Base-by-base conservation (phyloP, 176 grass and related monocot species). In the Rhynchospora breviuscula region DNA sequence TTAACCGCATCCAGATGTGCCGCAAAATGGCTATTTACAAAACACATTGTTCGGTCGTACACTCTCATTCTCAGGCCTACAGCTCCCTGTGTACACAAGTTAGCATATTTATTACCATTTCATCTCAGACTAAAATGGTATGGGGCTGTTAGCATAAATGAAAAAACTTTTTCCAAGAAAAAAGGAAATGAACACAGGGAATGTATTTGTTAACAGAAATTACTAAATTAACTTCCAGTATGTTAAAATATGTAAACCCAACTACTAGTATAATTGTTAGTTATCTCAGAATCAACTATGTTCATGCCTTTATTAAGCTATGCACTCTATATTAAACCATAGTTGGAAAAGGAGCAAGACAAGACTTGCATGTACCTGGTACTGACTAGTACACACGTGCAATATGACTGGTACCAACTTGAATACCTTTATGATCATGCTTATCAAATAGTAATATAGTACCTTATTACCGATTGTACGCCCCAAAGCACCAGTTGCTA, bases 1-100 rank as follows among this genome's bases (percentile, higher is more conserved):
- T 84, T 94, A 83, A 98, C 90, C 4, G 91, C 92, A 88, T 98
- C 95, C 62, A 95, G 84, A 91, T 98, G 95, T 88, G 95, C 92
- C 72, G 95, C 92, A 87, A 94, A 98, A 94, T 98, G 95, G 79
- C 91, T 94, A 72, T 91, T 98, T 71, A 94, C 92, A 72, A 98
- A 98, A 85, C 95, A 98, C 85, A 98, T 95, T 82, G 84, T 83
- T 60, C 91, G 90, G 79, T 94, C 86, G 75, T 98, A 94, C 78
- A 98, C 95, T 88, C 92, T 98, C 87, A 98, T 98, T 88, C 91
- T 98, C 85, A 98, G 87, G 66, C 95, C 95, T 86, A 98, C 95
- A 82, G 90, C 92, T 90, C 95, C 92, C 95, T 98, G 87, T 73
- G 89, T 57, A 71, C n/a, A 57, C 19, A 77, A 86, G 12, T 86